These are phyloP conservation scores for Grigorovia transvaalensis DNA, from an alignment of 805 yeast genomes.

Conservation along the genomic window DNA sequence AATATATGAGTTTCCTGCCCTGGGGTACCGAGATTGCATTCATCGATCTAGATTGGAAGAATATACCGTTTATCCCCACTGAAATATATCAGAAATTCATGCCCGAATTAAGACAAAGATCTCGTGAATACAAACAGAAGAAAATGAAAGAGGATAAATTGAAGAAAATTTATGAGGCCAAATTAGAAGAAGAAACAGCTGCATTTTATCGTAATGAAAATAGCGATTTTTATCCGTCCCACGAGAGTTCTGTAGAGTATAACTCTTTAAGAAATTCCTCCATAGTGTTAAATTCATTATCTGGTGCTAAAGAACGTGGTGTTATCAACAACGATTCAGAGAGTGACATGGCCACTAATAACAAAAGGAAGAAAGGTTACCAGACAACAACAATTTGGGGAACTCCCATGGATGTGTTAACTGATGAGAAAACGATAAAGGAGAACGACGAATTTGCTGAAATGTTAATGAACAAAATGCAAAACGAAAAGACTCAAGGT, in stretches of 20 bases:
- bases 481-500: conserved; percentile 24
- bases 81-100: conserved; percentile 39
- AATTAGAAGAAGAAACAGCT: conserved; percentile 46
- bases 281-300: conserved; percentile 3
- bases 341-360: background rate
- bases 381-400: conserved; percentile 67
- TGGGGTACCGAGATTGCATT: conserved; percentile 75
- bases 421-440: conserved; percentile 29
- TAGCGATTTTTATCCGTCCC: conserved; percentile 23
- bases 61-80: conserved; percentile 33
- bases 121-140: conserved; percentile 39
- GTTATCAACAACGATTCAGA: background rate
- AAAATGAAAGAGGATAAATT: conserved; percentile 51
- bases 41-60: conserved; percentile 76
- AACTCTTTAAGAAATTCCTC: background rate
- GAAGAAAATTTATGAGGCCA: conserved; percentile 43
- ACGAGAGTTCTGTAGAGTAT: conserved; percentile 1
- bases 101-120: conserved; percentile 47
- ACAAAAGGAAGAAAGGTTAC: conserved; percentile 11
- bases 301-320: background rate
- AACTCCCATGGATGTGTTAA: conserved; percentile 33
- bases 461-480: conserved; percentile 42
- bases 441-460: conserved; percentile 41
- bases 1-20: conserved; percentile 75
- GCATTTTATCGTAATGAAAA: conserved; percentile 55